Evolutionary conservation across 257 asterid genomes (phyloP).

Genomic region (Ligustrum vulgare): DNA sequence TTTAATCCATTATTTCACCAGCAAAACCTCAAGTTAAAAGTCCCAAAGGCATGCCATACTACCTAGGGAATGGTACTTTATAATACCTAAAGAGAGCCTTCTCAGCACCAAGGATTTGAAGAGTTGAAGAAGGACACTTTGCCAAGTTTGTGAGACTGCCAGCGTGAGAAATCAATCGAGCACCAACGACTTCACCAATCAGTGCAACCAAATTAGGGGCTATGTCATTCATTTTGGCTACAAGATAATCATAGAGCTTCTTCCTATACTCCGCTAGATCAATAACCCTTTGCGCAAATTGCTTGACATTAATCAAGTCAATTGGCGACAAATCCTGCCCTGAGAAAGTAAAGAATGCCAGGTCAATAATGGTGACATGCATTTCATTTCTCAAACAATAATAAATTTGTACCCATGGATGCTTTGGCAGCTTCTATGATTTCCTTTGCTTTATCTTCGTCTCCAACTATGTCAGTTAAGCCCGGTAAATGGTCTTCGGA

Average conservation of each 20-base stretch:
- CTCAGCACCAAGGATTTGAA: slow-evolving; percentile 98
- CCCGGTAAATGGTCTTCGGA: slow-evolving; percentile 62
- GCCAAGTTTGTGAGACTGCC: slow-evolving; percentile 98
- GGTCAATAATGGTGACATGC: slow-evolving; percentile 8
- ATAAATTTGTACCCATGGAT: slow-evolving; percentile 72
- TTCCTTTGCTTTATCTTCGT: slow-evolving; percentile 96
- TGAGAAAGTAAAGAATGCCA: slow-evolving; percentile 30
- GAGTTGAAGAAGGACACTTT: slow-evolving; percentile 93
- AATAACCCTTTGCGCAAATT: slow-evolving; percentile 89
- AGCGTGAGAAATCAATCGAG: slow-evolving; percentile 96
- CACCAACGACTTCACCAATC: slow-evolving; percentile 98
- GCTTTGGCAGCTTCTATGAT: slow-evolving; percentile 96
- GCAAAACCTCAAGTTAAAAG: background rate
- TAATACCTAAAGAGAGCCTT: slow-evolving; percentile 89
- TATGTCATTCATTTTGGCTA: slow-evolving; percentile 86
- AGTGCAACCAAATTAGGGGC: slow-evolving; percentile 96
- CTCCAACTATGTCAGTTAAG: slow-evolving; percentile 77
- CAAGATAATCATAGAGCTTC: slow-evolving; percentile 80
- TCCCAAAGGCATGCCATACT: background rate
- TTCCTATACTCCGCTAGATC: slow-evolving; percentile 95
- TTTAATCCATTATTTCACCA: background rate
- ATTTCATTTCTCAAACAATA: background rate
- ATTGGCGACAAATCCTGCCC: slow-evolving; percentile 92
- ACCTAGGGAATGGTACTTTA: background rate
- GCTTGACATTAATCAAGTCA: slow-evolving; percentile 88